Conservation (phyloP, 2,329 filamentous ascomycete species). For the Pseudogymnoascus sp. region DNA sequence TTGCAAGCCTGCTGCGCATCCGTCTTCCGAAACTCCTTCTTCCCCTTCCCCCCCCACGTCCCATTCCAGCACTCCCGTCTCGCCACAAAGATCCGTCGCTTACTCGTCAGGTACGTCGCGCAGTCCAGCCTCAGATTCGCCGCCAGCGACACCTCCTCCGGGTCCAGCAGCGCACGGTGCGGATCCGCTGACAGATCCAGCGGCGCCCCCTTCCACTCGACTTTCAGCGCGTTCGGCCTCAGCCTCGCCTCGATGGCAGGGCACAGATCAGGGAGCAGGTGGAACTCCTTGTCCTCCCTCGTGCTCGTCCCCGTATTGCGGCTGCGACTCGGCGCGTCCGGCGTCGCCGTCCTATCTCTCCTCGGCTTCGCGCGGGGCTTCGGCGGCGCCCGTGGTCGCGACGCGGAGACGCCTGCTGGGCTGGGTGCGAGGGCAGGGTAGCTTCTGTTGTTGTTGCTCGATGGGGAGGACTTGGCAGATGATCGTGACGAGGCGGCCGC, state of each 20-base stretch:
- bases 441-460: slow-evolving; percentile 9
- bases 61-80: slow-evolving; percentile 48
- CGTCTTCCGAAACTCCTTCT: slow-evolving; percentile 88
- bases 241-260: slow-evolving; percentile 57
- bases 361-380: slow-evolving; percentile 8
- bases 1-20: slow-evolving; percentile 95
- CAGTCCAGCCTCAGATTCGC: slow-evolving; percentile 74
- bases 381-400: slow-evolving; percentile 27
- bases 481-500: slow-evolving; percentile 4
- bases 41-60: slow-evolving; percentile 37
- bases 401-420: slow-evolving; percentile 6
- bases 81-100: slow-evolving; percentile 79
- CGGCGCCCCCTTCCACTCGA: slow-evolving; percentile 77
- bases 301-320: slow-evolving; percentile 47
- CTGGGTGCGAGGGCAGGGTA: slow-evolving; percentile 23
- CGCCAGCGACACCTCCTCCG: slow-evolving; percentile 68
- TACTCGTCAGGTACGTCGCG: slow-evolving; percentile 84
- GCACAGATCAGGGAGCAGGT: slow-evolving; percentile 61
- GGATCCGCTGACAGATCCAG: slow-evolving; percentile 69
- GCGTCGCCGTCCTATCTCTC: slow-evolving; percentile 22
- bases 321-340: slow-evolving; percentile 26
- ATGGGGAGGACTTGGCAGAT: not conserved
- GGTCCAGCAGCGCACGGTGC: slow-evolving; percentile 61
- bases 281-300: slow-evolving; percentile 76
- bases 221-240: slow-evolving; percentile 65